Conservation (phyloP, 202 grass and related monocot genomes). For the Schoenoplectus triqueter region DNA sequence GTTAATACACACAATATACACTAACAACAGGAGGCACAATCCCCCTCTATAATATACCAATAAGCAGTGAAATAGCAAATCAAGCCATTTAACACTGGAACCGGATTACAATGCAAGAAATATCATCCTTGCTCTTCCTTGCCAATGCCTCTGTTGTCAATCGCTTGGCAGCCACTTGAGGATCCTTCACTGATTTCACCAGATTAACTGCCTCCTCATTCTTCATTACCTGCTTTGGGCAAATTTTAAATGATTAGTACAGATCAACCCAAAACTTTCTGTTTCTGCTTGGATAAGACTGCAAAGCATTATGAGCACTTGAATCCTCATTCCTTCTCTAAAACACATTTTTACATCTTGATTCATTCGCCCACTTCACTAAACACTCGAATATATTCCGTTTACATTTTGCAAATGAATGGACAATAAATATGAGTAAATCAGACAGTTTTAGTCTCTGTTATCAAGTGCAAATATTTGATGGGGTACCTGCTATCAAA, state of each 20-base stretch:
- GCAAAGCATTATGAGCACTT: neutral
- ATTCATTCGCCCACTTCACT: neutral
- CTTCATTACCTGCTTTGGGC: constrained; percentile 75
- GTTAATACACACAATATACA: constrained; percentile 20
- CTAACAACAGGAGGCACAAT: constrained; percentile 2
- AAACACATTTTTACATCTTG: neutral
- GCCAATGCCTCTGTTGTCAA: constrained; percentile 74
- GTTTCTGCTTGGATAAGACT: neutral
- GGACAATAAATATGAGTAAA: neutral
- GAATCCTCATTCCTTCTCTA: neutral
- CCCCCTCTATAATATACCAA: neutral
- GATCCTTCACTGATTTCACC: constrained; percentile 90
- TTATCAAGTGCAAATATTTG: constrained; percentile 7
- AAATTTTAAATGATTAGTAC: neutral
- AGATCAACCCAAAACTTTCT: neutral
- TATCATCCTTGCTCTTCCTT: constrained; percentile 97
- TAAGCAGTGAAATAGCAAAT: constrained; percentile 26
- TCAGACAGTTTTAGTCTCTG: neutral
- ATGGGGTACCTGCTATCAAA: neutral
- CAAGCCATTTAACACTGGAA: constrained; percentile 67
- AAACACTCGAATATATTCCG: neutral
- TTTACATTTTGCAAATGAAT: constrained; percentile 11
- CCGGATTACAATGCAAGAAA: constrained; percentile 93
- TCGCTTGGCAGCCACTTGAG: constrained; percentile 86
- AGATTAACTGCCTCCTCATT: constrained; percentile 87